Evolutionary conservation across 768 basidiomycete genomes (phyloP).

Genomic region (Pilatotrama ljubarskyi): DNA sequence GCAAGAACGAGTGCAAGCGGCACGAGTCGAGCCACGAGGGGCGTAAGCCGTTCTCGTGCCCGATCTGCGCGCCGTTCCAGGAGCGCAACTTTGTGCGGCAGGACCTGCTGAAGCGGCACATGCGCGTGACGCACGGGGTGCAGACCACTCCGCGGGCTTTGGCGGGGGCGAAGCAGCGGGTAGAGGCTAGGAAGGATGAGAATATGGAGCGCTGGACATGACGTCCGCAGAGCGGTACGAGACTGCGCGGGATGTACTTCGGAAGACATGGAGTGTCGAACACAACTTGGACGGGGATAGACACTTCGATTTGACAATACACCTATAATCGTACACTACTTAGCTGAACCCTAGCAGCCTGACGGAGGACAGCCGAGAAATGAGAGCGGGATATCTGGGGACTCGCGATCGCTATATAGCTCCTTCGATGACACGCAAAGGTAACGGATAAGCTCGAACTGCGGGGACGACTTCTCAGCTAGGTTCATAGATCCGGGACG

Average conservation of each 20-base stretch:
- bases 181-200: slow-evolving; percentile 20
- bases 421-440: no score
- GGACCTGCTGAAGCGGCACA: slow-evolving; percentile 67
- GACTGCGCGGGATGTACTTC: no score
- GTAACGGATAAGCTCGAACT: no score
- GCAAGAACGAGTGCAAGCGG: slow-evolving; percentile 78
- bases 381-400: no score
- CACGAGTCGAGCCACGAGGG: slow-evolving; percentile 69
- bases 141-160: slow-evolving; percentile 33
- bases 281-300: no score
- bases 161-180: slow-evolving; percentile 31
- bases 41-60: slow-evolving; percentile 57
- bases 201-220: slow-evolving; percentile 19
- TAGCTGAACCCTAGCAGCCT: no score
- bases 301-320: no score
- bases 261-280: no score
- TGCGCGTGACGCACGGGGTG: slow-evolving; percentile 55
- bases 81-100: slow-evolving; percentile 62
- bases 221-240: not conserved
- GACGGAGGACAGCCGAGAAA: no score
- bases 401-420: no score
- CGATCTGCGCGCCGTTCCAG: slow-evolving; percentile 45
- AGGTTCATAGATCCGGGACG: not conserved
- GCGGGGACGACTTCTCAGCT: not conserved
- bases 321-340: no score